Conservation (phyloP, 306 rosid genomes). For the Quercus variabilis region DNA sequence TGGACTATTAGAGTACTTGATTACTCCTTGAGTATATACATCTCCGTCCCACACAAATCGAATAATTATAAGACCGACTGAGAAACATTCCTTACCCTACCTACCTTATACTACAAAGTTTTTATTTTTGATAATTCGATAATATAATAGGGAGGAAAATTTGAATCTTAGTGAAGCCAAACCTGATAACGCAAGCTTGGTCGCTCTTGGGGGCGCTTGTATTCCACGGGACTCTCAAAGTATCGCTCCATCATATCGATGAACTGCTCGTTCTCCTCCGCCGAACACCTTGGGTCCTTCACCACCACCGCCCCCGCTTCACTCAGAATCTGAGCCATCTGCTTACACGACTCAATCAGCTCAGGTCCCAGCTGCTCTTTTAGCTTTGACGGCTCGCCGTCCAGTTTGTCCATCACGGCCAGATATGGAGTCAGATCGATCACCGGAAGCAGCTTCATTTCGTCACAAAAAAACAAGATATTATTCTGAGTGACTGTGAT, state of each 20-base stretch:
- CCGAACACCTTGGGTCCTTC: slow-evolving; percentile 79
- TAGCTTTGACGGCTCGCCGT: background rate
- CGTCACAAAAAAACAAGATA: background rate
- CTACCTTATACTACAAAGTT: too few species aligned
- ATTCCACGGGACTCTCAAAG: slow-evolving; percentile 52
- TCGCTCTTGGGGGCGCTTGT: slow-evolving; percentile 72
- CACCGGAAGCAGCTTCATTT: slow-evolving; percentile 63
- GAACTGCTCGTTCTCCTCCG: slow-evolving; percentile 83
- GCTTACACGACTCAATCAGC: slow-evolving; percentile 41
- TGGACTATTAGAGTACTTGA: too few species aligned
- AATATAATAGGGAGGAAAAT: too few species aligned
- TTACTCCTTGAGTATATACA: too few species aligned
- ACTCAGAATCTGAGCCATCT: slow-evolving; percentile 62
- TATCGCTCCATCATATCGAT: slow-evolving; percentile 91
- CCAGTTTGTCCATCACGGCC: slow-evolving; percentile 12
- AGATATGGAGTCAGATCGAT: slow-evolving; percentile 64
- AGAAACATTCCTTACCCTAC: too few species aligned
- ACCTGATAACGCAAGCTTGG: slow-evolving; percentile 94
- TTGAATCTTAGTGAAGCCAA: too few species aligned
- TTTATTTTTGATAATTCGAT: too few species aligned
- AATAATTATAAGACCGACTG: too few species aligned
- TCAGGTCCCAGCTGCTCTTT: slow-evolving; percentile 7
- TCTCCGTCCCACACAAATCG: too few species aligned
- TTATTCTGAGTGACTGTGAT: background rate
- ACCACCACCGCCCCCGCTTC: slow-evolving; percentile 85